Base-by-base conservation (phyloP, 306 rosid species). In the Rubus idaeus region DNA sequence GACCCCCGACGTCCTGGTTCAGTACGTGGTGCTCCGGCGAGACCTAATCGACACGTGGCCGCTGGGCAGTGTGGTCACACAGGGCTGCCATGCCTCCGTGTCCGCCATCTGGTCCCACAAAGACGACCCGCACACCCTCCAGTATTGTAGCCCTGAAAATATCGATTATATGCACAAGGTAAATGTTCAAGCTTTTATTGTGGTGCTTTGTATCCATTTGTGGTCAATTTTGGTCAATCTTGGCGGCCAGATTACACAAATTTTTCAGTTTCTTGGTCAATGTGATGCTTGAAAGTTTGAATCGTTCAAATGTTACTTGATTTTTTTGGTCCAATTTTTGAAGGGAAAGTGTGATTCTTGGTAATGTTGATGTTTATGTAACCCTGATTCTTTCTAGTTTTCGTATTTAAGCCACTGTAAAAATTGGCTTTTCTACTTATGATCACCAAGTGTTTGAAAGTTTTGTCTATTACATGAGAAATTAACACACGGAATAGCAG, bases 1-100 rank as follows among this genome's bases (percentile, higher is more conserved):
- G 45, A 79, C 64, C 86, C 62, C 78, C 83, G 63, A 91, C 49
- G 90, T 83, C 45, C 60, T 87, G 53, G 87, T 90, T 52, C 98
- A 91, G 91, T 91, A 94, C 81, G 91, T 91, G 82, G 96, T 94
- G 85, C 97, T 94, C 82, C 94, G 97, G 79, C 90, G 98, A 66
- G 98, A 94, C 81, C 90, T 94, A 18, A 94, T 90, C 61, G 97
- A 94, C 70, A 58, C 83, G 51, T 93, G 97, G 98, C 96, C 96
- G 46, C 86, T 87, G 3, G 98, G 98, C 3, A 91, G 97, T 79
- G 87, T 91, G 62, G 94, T 93, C 8, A 87, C 98, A 11, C 96
- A 89, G 84, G 97, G 94, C 45, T 93, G 98, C 79, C 98, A 91
- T 78, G 98, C 97, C 81, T 87, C 98, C 74, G 97, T 88, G 18